These are phyloP conservation scores for Vitis rupestris DNA, from an alignment of 164 flowering plant genomes.

Conservation along the genomic window DNA sequence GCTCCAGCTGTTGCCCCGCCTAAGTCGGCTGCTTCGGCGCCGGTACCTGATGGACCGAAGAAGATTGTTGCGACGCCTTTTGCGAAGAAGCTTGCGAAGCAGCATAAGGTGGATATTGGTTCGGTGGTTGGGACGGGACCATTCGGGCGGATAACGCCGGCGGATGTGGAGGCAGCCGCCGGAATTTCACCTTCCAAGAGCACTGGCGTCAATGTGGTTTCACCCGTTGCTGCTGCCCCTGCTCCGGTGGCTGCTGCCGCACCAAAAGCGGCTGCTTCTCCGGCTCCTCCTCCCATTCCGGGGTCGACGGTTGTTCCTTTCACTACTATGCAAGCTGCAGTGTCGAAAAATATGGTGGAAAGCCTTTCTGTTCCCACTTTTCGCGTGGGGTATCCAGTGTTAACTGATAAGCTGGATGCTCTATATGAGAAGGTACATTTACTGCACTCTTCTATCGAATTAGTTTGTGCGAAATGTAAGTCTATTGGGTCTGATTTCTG, in stretches of 20 bases:
- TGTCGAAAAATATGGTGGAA: conserved; percentile 86
- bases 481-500: not conserved
- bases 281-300: conserved; percentile 40
- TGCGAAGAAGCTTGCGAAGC: conserved; percentile 93
- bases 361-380: conserved; percentile 87
- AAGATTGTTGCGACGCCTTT: conserved; percentile 72
- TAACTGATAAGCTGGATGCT: conserved; percentile 79
- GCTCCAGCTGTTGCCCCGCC: conserved; percentile 30
- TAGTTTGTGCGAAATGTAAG: not conserved
- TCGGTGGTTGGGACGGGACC: conserved; percentile 74
- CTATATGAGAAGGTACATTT: conserved; percentile 71
- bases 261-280: conserved; percentile 17
- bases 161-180: conserved; percentile 77
- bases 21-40: conserved; percentile 21
- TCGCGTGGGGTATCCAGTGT: conserved; percentile 84
- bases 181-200: conserved; percentile 54
- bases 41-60: conserved; percentile 39
- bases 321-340: conserved; percentile 87
- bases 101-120: conserved; percentile 77
- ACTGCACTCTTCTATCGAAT: not conserved
- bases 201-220: conserved; percentile 24
- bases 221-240: conserved; percentile 23
- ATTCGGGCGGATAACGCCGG: conserved; percentile 75
- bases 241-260: conserved; percentile 30
- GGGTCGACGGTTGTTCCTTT: conserved; percentile 74